These are phyloP conservation scores for Triticum aestivum DNA, from an alignment of 176 grass and related monocot species.

Conservation along the genomic window IWGSC_CS_RefSeq_v2.1 NC_057800.1:142624697-142625196, in stretches of 20 bases:
- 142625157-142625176: no score
- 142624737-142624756: slow-evolving; percentile 23
- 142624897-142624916: neutral
- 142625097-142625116: no score
- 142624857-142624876: slow-evolving; percentile 43
- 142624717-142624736: slow-evolving; percentile 33
- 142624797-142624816: slow-evolving; percentile 10
- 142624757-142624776: slow-evolving; percentile 24
- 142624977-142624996: slow-evolving; percentile 1
- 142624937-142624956: no score
- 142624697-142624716: neutral
- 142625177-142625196: no score
- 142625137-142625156: no score
- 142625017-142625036: neutral
- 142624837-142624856: slow-evolving; percentile 53
- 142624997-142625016: neutral
- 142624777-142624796: neutral
- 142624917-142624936: no score
- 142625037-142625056: no score
- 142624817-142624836: slow-evolving; percentile 39
- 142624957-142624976: no score
- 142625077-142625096: no score
- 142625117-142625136: no score
- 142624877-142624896: slow-evolving; percentile 39
- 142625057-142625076: no score